These are phyloP conservation scores for Capsella rubella DNA, from an alignment of 441 rosid species.

Conservation along the genomic window DNA sequence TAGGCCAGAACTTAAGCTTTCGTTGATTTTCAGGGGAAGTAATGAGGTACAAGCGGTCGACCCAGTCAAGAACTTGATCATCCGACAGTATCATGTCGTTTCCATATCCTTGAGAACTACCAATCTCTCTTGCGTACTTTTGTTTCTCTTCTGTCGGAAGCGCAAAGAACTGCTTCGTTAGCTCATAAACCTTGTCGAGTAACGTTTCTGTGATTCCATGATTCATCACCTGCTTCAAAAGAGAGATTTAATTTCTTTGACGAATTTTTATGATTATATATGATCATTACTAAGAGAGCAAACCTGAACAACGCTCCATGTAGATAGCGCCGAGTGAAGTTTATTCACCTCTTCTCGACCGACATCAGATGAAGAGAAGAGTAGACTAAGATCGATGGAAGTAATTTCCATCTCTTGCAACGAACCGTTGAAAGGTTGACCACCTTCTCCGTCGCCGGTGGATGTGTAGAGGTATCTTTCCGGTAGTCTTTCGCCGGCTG, in stretches of 20 bases:
- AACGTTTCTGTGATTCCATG: constrained; percentile 63
- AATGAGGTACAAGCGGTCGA: constrained; percentile 58
- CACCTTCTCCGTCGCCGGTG: constrained; percentile 14
- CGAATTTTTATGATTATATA: too few relatives aligned
- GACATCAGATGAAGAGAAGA: constrained; percentile 46
- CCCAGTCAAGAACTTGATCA: constrained; percentile 74
- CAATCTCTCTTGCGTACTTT: constrained; percentile 55
- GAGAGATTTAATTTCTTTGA: not conserved
- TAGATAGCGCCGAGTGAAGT: constrained; percentile 56
- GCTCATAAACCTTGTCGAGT: constrained; percentile 55
- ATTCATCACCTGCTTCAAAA: constrained; percentile 53
- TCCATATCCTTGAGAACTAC: constrained; percentile 72
- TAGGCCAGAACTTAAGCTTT: constrained; percentile 59
- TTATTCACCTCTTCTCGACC: constrained; percentile 48
- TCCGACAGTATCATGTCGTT: constrained; percentile 61
- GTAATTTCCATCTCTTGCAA: constrained; percentile 52
- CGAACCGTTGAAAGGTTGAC: constrained; percentile 36
- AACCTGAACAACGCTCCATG: constrained; percentile 76
- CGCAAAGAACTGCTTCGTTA: constrained; percentile 58
- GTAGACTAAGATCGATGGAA: constrained; percentile 55
- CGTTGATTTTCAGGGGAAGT: constrained; percentile 56
- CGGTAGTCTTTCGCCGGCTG: constrained; percentile 46
- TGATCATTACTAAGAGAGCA: not conserved
- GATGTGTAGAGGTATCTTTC: constrained; percentile 47
- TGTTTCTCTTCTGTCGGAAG: constrained; percentile 63